These are phyloP conservation scores for Vitis labrusca DNA, from an alignment of 164 flowering plant species.

Conservation along the genomic window DNA sequence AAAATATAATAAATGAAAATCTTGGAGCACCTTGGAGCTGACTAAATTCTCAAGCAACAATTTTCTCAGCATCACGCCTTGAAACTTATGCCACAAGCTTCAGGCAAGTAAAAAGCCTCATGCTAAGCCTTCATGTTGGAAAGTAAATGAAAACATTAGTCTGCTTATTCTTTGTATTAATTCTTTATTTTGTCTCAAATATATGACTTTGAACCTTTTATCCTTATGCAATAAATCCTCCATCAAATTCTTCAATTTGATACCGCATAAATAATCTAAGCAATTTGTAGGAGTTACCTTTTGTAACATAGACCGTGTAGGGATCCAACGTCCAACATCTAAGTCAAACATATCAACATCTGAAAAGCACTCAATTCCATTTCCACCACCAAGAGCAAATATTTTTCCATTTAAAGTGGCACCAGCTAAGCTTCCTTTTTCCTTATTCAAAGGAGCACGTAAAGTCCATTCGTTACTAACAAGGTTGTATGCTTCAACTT, in stretches of 20 bases:
- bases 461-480: slow-evolving; percentile 50
- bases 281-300: slow-evolving; percentile 45
- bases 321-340: slow-evolving; percentile 69
- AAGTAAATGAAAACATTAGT: too few relatives aligned
- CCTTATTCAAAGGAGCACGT: slow-evolving; percentile 47
- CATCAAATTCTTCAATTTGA: background rate
- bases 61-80: too few relatives aligned
- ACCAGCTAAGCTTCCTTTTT: slow-evolving; percentile 75
- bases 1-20: too few relatives aligned
- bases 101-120: too few relatives aligned
- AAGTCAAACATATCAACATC: slow-evolving; percentile 88
- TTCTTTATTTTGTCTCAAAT: too few relatives aligned
- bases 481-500: slow-evolving; percentile 74
- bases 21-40: too few relatives aligned
- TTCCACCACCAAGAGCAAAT: slow-evolving; percentile 90
- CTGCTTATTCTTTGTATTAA: too few relatives aligned
- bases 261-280: background rate
- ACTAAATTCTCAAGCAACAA: too few relatives aligned
- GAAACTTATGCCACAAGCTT: too few relatives aligned
- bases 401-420: slow-evolving; percentile 53
- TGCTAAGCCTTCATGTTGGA: too few relatives aligned
- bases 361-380: slow-evolving; percentile 62
- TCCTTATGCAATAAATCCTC: too few relatives aligned
- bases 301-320: slow-evolving; percentile 65
- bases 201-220: too few relatives aligned